Conservation (phyloP, 192 early-diverging fungal species). For the Backusella liffmaniae region DNA sequence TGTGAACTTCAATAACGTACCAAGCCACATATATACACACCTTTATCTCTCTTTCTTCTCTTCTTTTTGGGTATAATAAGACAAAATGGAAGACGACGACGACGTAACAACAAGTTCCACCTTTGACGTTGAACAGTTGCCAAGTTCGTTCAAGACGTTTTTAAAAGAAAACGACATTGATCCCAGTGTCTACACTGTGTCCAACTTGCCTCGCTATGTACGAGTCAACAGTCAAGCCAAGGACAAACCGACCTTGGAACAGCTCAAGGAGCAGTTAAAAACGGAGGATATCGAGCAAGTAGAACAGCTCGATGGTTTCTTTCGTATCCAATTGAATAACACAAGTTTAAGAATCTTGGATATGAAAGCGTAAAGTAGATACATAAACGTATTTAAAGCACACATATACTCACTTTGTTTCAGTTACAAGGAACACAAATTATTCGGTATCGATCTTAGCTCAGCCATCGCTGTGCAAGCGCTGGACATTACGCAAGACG, state of each 20-base stretch:
- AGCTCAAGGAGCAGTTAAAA: slow-evolving; percentile 46
- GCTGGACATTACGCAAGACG: slow-evolving; percentile 64
- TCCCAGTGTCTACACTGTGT: slow-evolving; percentile 57
- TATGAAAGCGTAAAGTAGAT: slow-evolving; percentile 42
- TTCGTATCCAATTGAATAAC: slow-evolving; percentile 39
- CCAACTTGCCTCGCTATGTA: slow-evolving; percentile 72
- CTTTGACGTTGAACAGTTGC: slow-evolving; percentile 41
- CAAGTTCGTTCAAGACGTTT: slow-evolving; percentile 66
- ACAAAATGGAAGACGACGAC: background rate
- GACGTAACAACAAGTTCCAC: background rate
- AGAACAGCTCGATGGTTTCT: slow-evolving; percentile 60
- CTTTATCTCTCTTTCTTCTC: background rate
- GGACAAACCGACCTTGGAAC: slow-evolving; percentile 38
- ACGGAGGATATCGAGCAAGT: slow-evolving; percentile 48
- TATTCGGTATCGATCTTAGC: slow-evolving; percentile 72
- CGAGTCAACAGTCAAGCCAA: slow-evolving; percentile 55
- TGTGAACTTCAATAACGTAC: background rate
- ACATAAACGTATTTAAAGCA: background rate
- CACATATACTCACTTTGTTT: background rate
- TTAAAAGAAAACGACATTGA: slow-evolving; percentile 70
- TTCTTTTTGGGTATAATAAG: background rate
- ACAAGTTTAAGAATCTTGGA: slow-evolving; percentile 48
- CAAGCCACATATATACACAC: background rate
- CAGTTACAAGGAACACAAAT: slow-evolving; percentile 32
- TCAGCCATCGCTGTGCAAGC: slow-evolving; percentile 84